Evolutionary conservation across 2,329 filamentous ascomycete genomes (phyloP).

Genomic region (Neocatenulostroma microsporum): DNA sequence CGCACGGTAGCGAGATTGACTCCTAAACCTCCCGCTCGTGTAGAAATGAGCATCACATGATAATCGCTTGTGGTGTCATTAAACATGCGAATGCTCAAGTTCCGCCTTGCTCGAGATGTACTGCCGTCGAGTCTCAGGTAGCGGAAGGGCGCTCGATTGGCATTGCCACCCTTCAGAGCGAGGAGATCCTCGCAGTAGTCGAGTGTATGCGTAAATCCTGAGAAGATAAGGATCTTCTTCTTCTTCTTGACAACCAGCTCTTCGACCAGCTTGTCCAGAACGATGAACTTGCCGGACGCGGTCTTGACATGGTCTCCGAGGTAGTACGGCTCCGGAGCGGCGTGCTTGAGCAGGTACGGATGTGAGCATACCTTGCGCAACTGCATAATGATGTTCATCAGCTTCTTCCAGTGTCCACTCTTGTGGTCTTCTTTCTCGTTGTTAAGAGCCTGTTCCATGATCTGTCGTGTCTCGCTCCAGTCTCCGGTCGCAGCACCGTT

Average conservation of each 20-base stretch:
- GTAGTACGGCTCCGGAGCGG: slow-evolving; percentile 40
- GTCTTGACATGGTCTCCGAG: slow-evolving; percentile 42
- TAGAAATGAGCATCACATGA: slow-evolving; percentile 50
- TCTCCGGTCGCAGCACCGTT: slow-evolving; percentile 22
- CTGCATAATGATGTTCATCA: slow-evolving; percentile 51
- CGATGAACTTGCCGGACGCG: slow-evolving; percentile 50
- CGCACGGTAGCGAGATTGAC: slow-evolving; percentile 48
- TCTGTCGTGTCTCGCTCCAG: slow-evolving; percentile 43
- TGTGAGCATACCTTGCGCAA: slow-evolving; percentile 50
- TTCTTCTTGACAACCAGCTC: slow-evolving; percentile 42
- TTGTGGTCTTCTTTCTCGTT: slow-evolving; percentile 27
- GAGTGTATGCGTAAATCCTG: slow-evolving; percentile 45
- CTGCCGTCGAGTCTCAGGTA: slow-evolving; percentile 46
- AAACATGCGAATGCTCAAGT: slow-evolving; percentile 48
- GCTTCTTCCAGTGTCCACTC: slow-evolving; percentile 33
- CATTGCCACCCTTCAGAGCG: slow-evolving; percentile 35
- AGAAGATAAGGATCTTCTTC: slow-evolving; percentile 53
- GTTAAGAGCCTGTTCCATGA: slow-evolving; percentile 33
- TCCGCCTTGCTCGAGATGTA: slow-evolving; percentile 43
- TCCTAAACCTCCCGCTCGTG: slow-evolving; percentile 47
- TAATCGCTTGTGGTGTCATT: slow-evolving; percentile 40
- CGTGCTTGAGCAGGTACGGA: slow-evolving; percentile 44
- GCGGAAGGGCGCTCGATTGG: slow-evolving; percentile 30
- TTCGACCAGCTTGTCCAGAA: slow-evolving; percentile 45
- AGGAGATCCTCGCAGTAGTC: slow-evolving; percentile 48